A percentile compares a stretch with the other conserved stretches of the same genome.
These are phyloP conservation scores for Erucastrum elatum DNA, from an alignment of 345 rosid genomes.

Conservation along the genomic window DNA sequence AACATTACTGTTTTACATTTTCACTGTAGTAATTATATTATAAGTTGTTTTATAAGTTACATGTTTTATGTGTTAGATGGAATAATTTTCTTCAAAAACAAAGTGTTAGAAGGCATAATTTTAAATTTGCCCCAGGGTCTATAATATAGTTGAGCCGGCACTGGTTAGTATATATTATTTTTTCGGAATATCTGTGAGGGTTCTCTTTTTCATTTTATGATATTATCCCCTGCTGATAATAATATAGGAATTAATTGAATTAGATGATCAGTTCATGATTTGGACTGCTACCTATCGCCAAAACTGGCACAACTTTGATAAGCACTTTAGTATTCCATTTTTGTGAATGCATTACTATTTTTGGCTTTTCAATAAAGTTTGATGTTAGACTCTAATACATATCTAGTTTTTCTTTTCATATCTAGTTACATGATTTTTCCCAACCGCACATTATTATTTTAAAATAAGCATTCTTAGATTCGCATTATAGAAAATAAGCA, in stretches of 20 bases:
- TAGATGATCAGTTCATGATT: conserved; percentile 24
- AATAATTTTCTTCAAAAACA: too few species aligned
- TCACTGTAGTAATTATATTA: too few species aligned
- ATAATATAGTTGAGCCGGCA: too few species aligned
- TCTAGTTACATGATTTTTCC: background rate
- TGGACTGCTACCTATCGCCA: conserved; percentile 42
- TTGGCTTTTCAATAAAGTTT: conserved; percentile 37
- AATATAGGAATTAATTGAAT: conserved; percentile 13
- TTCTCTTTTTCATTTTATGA: too few species aligned
- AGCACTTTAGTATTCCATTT: conserved; percentile 32
- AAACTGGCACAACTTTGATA: conserved; percentile 31
- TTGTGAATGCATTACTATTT: conserved; percentile 27
- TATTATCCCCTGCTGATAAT: background rate
- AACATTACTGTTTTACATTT: too few species aligned
- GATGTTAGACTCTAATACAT: conserved; percentile 38
- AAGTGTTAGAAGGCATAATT: too few species aligned
- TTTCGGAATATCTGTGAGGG: too few species aligned
- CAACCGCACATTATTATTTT: background rate
- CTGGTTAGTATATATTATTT: too few species aligned
- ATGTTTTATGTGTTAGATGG: too few species aligned
- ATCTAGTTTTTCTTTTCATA: background rate
- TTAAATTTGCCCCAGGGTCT: too few species aligned
- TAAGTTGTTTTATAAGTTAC: too few species aligned
- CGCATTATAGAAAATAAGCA: background rate
- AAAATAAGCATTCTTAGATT: conserved; percentile 23